Evolutionary conservation across 345 rosid species (phyloP), one percentile per base, ranked within the genome.

Genomic region (Acer negundo): DNA sequence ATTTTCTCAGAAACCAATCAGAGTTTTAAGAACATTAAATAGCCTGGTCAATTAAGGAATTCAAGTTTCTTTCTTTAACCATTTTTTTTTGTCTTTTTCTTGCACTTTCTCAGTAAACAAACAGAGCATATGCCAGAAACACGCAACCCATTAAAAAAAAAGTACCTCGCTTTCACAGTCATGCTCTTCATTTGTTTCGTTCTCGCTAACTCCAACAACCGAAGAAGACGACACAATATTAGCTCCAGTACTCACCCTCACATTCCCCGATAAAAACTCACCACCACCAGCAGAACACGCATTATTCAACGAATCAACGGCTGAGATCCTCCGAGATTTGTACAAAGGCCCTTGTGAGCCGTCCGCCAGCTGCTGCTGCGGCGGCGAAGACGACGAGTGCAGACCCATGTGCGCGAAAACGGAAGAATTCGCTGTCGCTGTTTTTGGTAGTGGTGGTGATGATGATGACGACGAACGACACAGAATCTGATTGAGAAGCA

Each of bases 91-190:
- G 13, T 13, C 31, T 47, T 75, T 23, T 23, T 67, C 19, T 62
- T 51, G 20, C 73, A 49, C 31, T 75, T 72, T 62, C 66, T 69
- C 26, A 22, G 19, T 63, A 76, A 40, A 64, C 68, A 78, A 78
- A 66, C 69, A 79, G 31, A 76, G 22, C 19, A 71, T 1, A 62
- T 64, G 17, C 23, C 7, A 49, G 13, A 66, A 66, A n/a, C 16
- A 7, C 7, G 28, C 69, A 24, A 59, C 17, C 69, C 7, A 62
- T 23, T 35, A 4, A 22, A n/a, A 38, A 12, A 20, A 31, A 75
- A 86, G 75, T 9, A 91, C 98, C 97, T 91, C 98, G 84, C 97
- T 93, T 80, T 91, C 93, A 28, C 89, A 87, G 20, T 94, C 97
- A 72, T 87, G 87, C 77, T 89, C 96, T 62, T 91, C 93, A 19